Evolutionary conservation across 179 eudicot species (phyloP).

Genomic region (Pouteria campechiana): DNA sequence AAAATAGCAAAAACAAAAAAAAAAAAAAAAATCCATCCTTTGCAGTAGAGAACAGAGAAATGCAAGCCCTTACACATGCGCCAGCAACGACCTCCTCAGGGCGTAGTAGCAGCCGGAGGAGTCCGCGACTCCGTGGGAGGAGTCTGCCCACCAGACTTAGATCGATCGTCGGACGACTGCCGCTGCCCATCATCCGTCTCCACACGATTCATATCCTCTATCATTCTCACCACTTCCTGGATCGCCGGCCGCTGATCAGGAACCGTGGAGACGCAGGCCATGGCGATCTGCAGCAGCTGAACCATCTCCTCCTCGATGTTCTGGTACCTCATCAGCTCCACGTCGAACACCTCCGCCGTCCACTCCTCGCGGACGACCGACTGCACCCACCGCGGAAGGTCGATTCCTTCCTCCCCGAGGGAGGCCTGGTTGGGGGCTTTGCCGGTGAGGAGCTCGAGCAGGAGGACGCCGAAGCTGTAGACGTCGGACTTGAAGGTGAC

Average conservation of each 20-base stretch:
- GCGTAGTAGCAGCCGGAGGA: slow-evolving; percentile 38
- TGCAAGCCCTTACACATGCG: too few species aligned
- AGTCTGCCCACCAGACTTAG: slow-evolving; percentile 67
- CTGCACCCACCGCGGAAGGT: slow-evolving; percentile 62
- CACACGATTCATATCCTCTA: slow-evolving; percentile 45
- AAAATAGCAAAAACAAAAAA: not conserved
- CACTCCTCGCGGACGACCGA: slow-evolving; percentile 65
- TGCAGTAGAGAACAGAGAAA: too few species aligned
- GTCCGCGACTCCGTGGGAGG: slow-evolving; percentile 60
- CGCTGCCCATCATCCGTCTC: slow-evolving; percentile 65
- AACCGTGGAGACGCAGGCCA: slow-evolving; percentile 44
- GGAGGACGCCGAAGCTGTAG: slow-evolving; percentile 53
- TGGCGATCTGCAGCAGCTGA: slow-evolving; percentile 49
- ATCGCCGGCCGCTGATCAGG: slow-evolving; percentile 60
- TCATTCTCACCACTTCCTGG: slow-evolving; percentile 51
- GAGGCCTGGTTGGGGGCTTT: slow-evolving; percentile 56
- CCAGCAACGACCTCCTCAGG: slow-evolving; percentile 19
- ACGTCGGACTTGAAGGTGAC: slow-evolving; percentile 55
- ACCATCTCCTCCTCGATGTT: slow-evolving; percentile 71
- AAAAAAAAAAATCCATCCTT: not conserved
- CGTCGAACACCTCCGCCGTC: slow-evolving; percentile 69
- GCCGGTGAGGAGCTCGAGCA: slow-evolving; percentile 49
- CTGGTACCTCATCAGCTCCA: slow-evolving; percentile 53
- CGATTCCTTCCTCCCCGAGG: slow-evolving; percentile 57
- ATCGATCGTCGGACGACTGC: slow-evolving; percentile 77